Evolutionary conservation across 176 grass and related monocot genomes (phyloP).

Genomic region (Lolium multiflorum): DNA sequence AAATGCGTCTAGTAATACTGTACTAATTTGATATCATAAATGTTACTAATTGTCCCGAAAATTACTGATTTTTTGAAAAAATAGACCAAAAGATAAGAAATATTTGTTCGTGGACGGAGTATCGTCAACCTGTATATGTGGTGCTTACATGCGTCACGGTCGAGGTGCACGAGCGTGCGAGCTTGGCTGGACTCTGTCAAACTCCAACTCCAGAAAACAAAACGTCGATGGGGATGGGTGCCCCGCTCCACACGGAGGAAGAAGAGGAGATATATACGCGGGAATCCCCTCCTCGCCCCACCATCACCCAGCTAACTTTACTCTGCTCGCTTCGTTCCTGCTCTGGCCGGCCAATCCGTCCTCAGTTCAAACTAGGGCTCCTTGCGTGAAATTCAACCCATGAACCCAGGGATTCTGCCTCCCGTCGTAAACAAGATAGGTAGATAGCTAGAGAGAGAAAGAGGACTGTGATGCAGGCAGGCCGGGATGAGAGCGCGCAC

Average conservation of each 20-base stretch:
- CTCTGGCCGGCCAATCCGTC: too few relatives aligned
- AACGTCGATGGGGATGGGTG: neutral
- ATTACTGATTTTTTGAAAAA: too few relatives aligned
- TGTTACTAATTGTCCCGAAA: too few relatives aligned
- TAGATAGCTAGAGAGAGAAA: too few relatives aligned
- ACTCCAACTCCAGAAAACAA: neutral
- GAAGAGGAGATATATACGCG: neutral
- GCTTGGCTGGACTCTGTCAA: constrained; percentile 1
- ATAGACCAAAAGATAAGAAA: too few relatives aligned
- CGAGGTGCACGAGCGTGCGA: constrained; percentile 12
- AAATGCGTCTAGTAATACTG: too few relatives aligned
- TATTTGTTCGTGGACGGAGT: too few relatives aligned
- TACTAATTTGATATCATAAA: too few relatives aligned
- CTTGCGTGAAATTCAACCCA: neutral
- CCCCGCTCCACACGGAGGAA: constrained; percentile 1
- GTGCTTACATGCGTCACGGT: neutral
- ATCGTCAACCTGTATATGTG: neutral
- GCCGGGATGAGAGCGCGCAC: constrained; percentile 39
- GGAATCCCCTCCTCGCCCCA: too few relatives aligned
- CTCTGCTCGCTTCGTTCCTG: too few relatives aligned
- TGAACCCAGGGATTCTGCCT: neutral
- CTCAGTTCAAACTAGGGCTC: too few relatives aligned
- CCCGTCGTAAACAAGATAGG: neutral
- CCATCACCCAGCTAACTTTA: too few relatives aligned
- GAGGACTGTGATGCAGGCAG: neutral